These are phyloP conservation scores for Blastocystis sp. DNA, from an alignment of 352 stramenopile species.

Conservation along the genomic window DNA sequence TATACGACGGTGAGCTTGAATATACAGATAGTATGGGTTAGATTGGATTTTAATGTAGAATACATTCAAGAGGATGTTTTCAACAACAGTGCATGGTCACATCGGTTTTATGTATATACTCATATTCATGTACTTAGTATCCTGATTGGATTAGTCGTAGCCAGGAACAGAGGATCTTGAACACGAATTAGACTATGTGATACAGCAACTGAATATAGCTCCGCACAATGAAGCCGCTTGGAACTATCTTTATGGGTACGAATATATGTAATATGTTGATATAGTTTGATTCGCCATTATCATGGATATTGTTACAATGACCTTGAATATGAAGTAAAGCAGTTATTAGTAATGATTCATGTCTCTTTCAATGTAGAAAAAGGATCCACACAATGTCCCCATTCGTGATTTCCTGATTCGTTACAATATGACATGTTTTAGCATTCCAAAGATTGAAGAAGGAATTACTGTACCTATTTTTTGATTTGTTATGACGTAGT, in stretches of 20 bases:
- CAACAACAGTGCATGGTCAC: constrained; percentile 51
- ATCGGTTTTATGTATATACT: constrained; percentile 38
- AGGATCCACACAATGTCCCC: neutral
- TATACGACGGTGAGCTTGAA: constrained; percentile 37
- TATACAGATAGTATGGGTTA: constrained; percentile 48
- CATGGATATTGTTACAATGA: neutral
- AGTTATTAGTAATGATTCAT: neutral
- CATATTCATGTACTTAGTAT: neutral
- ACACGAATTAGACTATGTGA: neutral
- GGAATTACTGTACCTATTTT: neutral
- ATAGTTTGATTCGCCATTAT: neutral
- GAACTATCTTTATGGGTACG: constrained; percentile 32
- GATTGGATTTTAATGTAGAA: neutral
- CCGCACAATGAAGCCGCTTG: constrained; percentile 48
- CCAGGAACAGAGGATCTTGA: neutral
- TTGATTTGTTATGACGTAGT: neutral
- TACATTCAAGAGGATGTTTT: constrained; percentile 42
- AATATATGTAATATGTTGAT: neutral
- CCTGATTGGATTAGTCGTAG: neutral
- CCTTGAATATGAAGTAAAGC: neutral
- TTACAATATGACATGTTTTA: neutral
- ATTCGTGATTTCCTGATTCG: neutral
- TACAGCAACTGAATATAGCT: neutral
- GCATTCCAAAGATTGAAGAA: neutral
- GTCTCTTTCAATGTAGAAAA: neutral